Percentiles rank a stretch among this genome's conserved stretches.
These are phyloP conservation scores for Tuber borchii DNA, from an alignment of 495 filamentous ascomycete species.

Conservation along the genomic window DNA sequence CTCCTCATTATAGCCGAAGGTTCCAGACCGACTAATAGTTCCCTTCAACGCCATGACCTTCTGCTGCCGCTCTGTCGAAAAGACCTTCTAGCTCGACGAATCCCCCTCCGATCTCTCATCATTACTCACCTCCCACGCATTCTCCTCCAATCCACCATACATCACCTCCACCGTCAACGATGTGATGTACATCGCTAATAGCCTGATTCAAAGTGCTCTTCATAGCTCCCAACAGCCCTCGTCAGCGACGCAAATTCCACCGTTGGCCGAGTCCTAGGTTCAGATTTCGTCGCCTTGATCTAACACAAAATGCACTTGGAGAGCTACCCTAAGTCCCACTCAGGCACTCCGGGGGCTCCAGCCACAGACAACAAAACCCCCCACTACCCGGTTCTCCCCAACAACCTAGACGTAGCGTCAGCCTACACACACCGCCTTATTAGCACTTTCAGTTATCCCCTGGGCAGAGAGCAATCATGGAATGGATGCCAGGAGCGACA, in stretches of 20 bases:
- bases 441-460: slow-evolving; percentile 17
- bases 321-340: slow-evolving; percentile 69
- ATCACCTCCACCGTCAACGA: slow-evolving; percentile 96
- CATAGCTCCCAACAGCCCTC: slow-evolving; percentile 72
- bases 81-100: too few relatives aligned
- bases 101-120: too few relatives aligned
- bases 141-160: slow-evolving; percentile 66
- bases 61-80: too few relatives aligned
- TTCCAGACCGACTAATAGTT: too few relatives aligned
- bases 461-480: slow-evolving; percentile 22
- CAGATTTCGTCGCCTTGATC: slow-evolving; percentile 93
- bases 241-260: slow-evolving; percentile 70
- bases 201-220: slow-evolving; percentile 75
- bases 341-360: slow-evolving; percentile 66
- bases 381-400: slow-evolving; percentile 82
- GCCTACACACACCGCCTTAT: slow-evolving; percentile 88
- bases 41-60: too few relatives aligned
- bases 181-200: slow-evolving; percentile 98
- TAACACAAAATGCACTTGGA: slow-evolving; percentile 97
- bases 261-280: slow-evolving; percentile 73
- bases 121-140: too few relatives aligned
- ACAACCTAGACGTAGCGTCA: slow-evolving; percentile 83
- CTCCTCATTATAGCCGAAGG: too few relatives aligned
- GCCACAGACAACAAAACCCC: slow-evolving; percentile 79
- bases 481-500: slow-evolving; percentile 30